Conservation (phyloP, 2,329 filamentous ascomycete genomes). For the Botrytis fabae region DNA sequence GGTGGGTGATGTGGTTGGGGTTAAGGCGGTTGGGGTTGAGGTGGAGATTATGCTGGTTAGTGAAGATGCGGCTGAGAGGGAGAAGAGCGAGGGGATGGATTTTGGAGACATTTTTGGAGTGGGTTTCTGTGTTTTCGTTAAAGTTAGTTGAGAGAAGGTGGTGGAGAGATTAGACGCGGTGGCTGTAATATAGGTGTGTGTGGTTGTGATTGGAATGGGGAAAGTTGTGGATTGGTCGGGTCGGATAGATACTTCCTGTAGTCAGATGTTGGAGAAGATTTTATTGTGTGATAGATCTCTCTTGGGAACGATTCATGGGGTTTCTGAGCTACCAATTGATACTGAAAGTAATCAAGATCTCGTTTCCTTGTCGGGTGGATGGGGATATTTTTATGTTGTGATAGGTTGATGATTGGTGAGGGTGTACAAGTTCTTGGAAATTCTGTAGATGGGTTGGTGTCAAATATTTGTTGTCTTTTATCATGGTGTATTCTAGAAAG, state of each 20-base stretch:
- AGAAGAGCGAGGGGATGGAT: not conserved
- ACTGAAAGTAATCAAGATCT: accelerated
- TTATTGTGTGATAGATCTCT: accelerated
- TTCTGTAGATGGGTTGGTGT: not conserved
- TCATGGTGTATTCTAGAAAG: not conserved
- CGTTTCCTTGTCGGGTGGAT: not conserved
- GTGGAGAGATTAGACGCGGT: not conserved
- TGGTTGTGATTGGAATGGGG: not conserved
- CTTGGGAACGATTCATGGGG: not conserved
- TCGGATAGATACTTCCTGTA: not conserved
- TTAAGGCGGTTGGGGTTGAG: no score
- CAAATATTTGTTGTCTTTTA: not conserved
- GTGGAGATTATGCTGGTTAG: not conserved
- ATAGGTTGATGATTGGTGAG: not conserved
- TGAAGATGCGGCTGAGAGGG: not conserved
- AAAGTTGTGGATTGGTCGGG: accelerated
- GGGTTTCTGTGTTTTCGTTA: not conserved
- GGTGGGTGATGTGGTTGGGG: not conserved
- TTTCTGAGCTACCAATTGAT: not conserved
- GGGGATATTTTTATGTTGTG: not conserved
- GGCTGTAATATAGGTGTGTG: accelerated
- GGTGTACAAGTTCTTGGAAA: not conserved
- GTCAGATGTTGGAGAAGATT: accelerated
- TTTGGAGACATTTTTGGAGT: not conserved
- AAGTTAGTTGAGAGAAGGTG: no score